These are phyloP conservation scores for Saccharomycopsis sp. DNA, from an alignment of 805 yeast genomes.

Conservation along the genomic window DNA sequence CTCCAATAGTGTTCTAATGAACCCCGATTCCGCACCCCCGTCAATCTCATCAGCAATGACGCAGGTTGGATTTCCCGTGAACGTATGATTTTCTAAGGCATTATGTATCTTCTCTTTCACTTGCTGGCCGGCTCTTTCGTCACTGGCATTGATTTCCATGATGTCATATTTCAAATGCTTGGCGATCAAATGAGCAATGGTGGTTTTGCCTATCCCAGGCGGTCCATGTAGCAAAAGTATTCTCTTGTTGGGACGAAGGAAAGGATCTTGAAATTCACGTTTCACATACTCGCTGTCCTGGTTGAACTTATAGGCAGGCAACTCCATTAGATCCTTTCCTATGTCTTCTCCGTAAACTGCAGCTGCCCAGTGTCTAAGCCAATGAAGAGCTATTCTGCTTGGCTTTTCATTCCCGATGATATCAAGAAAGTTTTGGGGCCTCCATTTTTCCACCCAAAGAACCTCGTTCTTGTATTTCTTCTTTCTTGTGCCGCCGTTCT, in stretches of 20 bases:
- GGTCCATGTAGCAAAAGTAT: constrained; percentile 82
- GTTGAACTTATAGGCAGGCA: constrained; percentile 12
- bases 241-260: constrained; percentile 52
- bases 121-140: constrained; percentile 56
- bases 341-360: constrained; percentile 45
- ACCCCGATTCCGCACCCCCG: constrained; percentile 62
- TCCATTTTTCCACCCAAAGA: constrained; percentile 59
- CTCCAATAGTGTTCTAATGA: constrained; percentile 51
- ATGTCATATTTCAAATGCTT: constrained; percentile 73
- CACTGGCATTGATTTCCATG: constrained; percentile 82
- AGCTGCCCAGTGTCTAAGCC: constrained; percentile 65
- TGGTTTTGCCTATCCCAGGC: constrained; percentile 90
- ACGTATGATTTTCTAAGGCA: constrained; percentile 57
- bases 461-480: constrained; percentile 9
- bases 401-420: constrained; percentile 62
- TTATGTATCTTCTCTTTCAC: constrained; percentile 51
- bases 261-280: constrained; percentile 35
- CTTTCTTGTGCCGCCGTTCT: not conserved
- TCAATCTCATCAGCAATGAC: constrained; percentile 87
- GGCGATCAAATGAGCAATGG: constrained; percentile 80
- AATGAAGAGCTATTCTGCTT: constrained; percentile 50
- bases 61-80: constrained; percentile 72
- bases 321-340: constrained; percentile 23
- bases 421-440: constrained; percentile 58
- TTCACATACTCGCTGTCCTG: constrained; percentile 13